A percentile compares a stretch with the other conserved stretches of the same genome.
Evolutionary conservation across 176 grass and related monocot genomes (phyloP).

Genomic region (Sorghum bicolor): DNA sequence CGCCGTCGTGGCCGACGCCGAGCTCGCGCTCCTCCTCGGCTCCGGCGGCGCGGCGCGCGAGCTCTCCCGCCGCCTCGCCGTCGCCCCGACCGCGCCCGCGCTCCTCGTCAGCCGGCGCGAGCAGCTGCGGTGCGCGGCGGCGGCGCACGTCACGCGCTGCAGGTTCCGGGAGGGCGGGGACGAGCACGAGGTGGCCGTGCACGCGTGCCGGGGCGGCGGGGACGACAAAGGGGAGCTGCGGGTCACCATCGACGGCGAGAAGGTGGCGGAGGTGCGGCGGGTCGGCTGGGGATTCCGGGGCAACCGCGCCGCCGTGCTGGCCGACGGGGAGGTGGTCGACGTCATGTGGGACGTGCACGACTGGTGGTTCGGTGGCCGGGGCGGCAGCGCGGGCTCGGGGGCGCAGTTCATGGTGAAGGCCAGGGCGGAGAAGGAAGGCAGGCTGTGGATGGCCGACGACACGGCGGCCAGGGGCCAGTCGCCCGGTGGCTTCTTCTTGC

Average conservation of each 20-base stretch:
- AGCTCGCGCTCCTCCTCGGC: constrained; percentile 66
- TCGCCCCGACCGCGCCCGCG: background rate
- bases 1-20: constrained; percentile 53
- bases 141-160: constrained; percentile 49
- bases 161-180: constrained; percentile 57
- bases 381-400: background rate
- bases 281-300: constrained; percentile 72
- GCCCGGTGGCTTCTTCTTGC: constrained; percentile 49
- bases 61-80: constrained; percentile 44
- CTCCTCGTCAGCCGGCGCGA: constrained; percentile 51
- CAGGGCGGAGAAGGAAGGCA: constrained; percentile 51
- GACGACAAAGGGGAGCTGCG: constrained; percentile 41
- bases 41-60: constrained; percentile 16
- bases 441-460: constrained; percentile 74
- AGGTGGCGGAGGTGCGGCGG: constrained; percentile 49
- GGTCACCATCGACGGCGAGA: constrained; percentile 72
- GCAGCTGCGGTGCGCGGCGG: constrained; percentile 40
- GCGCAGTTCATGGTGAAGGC: constrained; percentile 88
- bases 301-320: constrained; percentile 60
- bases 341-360: constrained; percentile 95
- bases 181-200: constrained; percentile 69
- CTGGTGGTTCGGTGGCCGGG: constrained; percentile 60
- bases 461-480: constrained; percentile 3
- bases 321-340: constrained; percentile 62
- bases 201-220: constrained; percentile 37